Evolutionary conservation across 371 early-diverging fungal genomes (phyloP).

Genomic region (Entomophthora muscae): DNA sequence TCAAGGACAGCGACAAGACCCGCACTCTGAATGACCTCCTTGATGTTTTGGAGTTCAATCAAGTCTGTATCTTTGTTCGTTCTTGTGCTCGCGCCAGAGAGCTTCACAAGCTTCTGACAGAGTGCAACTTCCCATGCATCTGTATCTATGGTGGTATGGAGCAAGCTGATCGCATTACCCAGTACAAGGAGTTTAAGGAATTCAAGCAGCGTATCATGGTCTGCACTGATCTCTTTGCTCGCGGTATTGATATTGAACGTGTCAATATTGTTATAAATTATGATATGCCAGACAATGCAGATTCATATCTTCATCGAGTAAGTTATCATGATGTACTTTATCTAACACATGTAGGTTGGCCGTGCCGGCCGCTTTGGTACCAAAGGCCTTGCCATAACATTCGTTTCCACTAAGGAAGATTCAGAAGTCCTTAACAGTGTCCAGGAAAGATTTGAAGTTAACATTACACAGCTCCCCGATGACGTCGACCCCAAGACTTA

Average conservation of each 20-base stretch:
- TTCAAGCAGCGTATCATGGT: constrained; percentile 91
- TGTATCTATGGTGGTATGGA: constrained; percentile 82
- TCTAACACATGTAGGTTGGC: constrained; percentile 42
- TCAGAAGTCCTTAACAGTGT: constrained; percentile 65
- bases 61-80: constrained; percentile 95
- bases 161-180: constrained; percentile 78
- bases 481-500: constrained; percentile 65
- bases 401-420: constrained; percentile 85
- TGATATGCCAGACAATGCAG: constrained; percentile 90
- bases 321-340: constrained; percentile 9
- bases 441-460: constrained; percentile 91
- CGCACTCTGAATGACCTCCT: constrained; percentile 84
- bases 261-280: constrained; percentile 99
- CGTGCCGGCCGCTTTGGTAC: constrained; percentile 99
- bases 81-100: constrained; percentile 75
- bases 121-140: constrained; percentile 87
- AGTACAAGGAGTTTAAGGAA: constrained; percentile 92
- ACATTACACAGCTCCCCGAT: constrained; percentile 76
- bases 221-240: constrained; percentile 95
- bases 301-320: constrained; percentile 90
- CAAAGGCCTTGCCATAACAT: constrained; percentile 94
- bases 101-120: constrained; percentile 68
- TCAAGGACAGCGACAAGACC: constrained; percentile 81
- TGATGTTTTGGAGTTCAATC: constrained; percentile 88
- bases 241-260: constrained; percentile 98